Evolutionary conservation across 1,284 basidiomycete species (phyloP), one percentile per base, ranked within the genome.

Genomic region (Coniferiporia sulphurascens): DNA sequence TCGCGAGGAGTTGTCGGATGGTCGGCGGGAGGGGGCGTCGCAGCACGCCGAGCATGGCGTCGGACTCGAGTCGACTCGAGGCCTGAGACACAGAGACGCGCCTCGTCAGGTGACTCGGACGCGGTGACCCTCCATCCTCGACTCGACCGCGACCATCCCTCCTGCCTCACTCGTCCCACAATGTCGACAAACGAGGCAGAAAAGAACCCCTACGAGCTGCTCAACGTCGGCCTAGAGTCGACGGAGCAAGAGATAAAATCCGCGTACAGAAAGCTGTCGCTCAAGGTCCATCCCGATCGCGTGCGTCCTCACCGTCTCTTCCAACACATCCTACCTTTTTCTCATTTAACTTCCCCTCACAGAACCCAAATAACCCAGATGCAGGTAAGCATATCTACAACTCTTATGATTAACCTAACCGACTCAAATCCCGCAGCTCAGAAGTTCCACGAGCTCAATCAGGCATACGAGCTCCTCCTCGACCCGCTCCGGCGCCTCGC

Each of bases 201-300:
- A 60, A 69, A 74, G 27, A 87, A 90, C 68, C 85, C 93, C 0
- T 96, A 95, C 70, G 85, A 87, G 57, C 74, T 93, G 1, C 78
- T 97, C 0, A 84, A 79, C 1, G 65, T 96, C 32, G 75, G 77
- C 2, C 64, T 79, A 9, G 86, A 89, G 57, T 84, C 91, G 6
- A 88, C 87, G 4, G 92, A 95, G 59, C 81, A 84, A 57, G 91
- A 95, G 62, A 90, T 97, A 63, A 83, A 86, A 65, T 88, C 84
- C 9, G 91, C 93, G 1, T 98, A 92, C 67, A 79, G 92, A 46
- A 83, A 91, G 65, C 78, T 84, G 45, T 94, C 91, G 3, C 78
- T 93, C 61, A 93, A 90, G 75, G 90, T 91, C 55, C 93, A 95
- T 77, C 93, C 93, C 17, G 93, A 95, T 72, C 84, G 89, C 69